Evolutionary conservation across 768 basidiomycete genomes (phyloP), one percentile per base, ranked within the genome.

Genomic region (Podaxis sp.): DNA sequence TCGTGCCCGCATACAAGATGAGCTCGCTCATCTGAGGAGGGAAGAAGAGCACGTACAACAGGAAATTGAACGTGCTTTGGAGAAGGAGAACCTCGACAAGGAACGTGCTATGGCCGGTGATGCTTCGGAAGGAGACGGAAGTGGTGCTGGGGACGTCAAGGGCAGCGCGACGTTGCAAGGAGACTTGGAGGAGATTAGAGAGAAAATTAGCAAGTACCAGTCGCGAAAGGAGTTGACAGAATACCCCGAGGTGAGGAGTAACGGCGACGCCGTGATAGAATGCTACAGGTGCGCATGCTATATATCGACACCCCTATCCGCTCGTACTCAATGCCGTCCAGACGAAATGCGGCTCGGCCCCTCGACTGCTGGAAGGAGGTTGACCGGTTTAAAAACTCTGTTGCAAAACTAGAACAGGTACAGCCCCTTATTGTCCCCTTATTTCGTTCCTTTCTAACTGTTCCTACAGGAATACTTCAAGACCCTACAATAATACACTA

Each of bases 61-160:
- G 52, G 84, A 93, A 75, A 93, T 96, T 37, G 89, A 91, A 68
- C 77, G 72, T 36, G 91, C 90, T 1, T 78, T 96, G 53, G 90
- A 95, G 78, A 89, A 87, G 77, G 93, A 95, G 77, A 96, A 95
- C 74, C 73, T 95, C 55, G 90, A 94, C 73, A 81, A 83, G 61
- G 93, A 94, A 75, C 81, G 78, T 66, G 72, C 74, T 27, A 80
- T 82, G 78, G 79, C 80, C 15, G 83, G 81, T 38, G 75, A 75
- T 12, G 71, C 71, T 33, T 74, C 77, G 56, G 78, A 74, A 22
- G 71, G 66, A 9, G 74, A 71, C 51, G 79, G 73, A 38, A 76
- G 64, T 33, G 64, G 70, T 8, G 68, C 75, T 33, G 81, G 79
- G 19, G 78, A 78, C 29, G 69, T 86, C 49, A 85, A 80, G 70